Evolutionary conservation across 1,139 yeast species (phyloP), one percentile per base, ranked within the genome.

Genomic region (Suhomyces atakaporum): DNA sequence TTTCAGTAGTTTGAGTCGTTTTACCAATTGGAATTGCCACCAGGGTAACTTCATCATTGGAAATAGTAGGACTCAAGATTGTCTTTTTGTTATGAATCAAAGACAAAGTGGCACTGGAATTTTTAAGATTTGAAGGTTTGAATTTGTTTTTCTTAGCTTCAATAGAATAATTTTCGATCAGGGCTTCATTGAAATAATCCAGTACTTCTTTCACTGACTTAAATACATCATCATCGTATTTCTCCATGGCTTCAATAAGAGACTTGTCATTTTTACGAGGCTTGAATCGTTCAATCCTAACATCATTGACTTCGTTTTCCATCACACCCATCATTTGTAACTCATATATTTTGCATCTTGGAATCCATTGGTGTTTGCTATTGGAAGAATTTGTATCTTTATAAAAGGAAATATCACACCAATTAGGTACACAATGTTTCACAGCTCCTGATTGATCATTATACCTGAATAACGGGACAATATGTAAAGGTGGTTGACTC

Each of bases 271-370:
- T 50, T 27, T 50, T 51, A 26, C 51, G 49, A 0, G 51, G 34
- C 29, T 57, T 62, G 38, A 84, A 63, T 30, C 84, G 69, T 25
- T 79, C 81, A 16, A 87, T 75, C 11, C 79, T 73, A 22, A 82
- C 75, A 7, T 81, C 77, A 46, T 79, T 79, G 33, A 81, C 70
- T 52, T 90, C 97, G 49, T 85, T 87, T 50, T 90, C 97, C 84
- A 90, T 88, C 5, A 90, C 78, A 0, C 97, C 98, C 95, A 90
- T 90, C 97, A 92, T 94, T 58, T 92, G 98, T 15, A 94, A 64
- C 51, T 90, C 97, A 57, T 92, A 90, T 33, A 94, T 89, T 53
- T 88, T 89, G 59, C 97, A 89, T 23, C 95, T 69, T 1, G 98
- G 97, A 18, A 84, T 77, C 97, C 97, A 92, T 48, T 83, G 86